phyloP scores from a whole-genome alignment of 805 yeast species.

The Schizosaccharomyces octosporus region DNA sequence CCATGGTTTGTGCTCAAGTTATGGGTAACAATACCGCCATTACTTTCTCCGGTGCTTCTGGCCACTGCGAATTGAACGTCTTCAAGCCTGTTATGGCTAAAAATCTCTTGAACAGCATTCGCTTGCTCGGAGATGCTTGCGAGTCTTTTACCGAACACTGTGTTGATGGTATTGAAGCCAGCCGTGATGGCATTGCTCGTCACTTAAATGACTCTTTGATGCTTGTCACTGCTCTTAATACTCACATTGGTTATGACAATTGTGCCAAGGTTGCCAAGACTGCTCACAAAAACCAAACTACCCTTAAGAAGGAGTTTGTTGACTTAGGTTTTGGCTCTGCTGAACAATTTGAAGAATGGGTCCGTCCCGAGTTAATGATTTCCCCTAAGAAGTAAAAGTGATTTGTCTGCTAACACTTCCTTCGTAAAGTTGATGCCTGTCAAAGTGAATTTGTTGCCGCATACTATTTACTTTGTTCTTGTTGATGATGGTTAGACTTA shows the following conservation, averaged over 20 bases:
- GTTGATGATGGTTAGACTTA: too few relatives aligned
- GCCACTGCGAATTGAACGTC: slow-evolving; percentile 90
- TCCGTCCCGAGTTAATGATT: slow-evolving; percentile 91
- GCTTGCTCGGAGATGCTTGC: slow-evolving; percentile 72
- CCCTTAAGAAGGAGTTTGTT: slow-evolving; percentile 81
- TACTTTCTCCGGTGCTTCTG: slow-evolving; percentile 94
- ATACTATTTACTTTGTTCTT: too few relatives aligned
- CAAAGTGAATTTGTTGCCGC: too few relatives aligned
- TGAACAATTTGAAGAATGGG: slow-evolving; percentile 88
- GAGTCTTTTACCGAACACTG: slow-evolving; percentile 82
- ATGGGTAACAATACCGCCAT: slow-evolving; percentile 90
- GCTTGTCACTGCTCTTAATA: slow-evolving; percentile 96
- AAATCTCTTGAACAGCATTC: slow-evolving; percentile 66
- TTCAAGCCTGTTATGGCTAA: slow-evolving; percentile 91
- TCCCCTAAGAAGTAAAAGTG: slow-evolving; percentile 31
- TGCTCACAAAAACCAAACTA: slow-evolving; percentile 92
- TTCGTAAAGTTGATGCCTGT: too few relatives aligned
- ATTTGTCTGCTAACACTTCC: too few relatives aligned
- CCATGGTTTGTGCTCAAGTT: slow-evolving; percentile 94
- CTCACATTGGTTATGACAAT: slow-evolving; percentile 92
- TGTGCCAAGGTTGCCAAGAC: slow-evolving; percentile 96
- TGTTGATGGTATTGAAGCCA: slow-evolving; percentile 83
- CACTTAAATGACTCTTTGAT: slow-evolving; percentile 80
- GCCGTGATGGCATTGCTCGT: slow-evolving; percentile 64
- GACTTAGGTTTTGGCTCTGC: slow-evolving; percentile 66